These are phyloP conservation scores for Backusella westeae DNA, from an alignment of 192 early-diverging fungal genomes.

Conservation along the genomic window DNA sequence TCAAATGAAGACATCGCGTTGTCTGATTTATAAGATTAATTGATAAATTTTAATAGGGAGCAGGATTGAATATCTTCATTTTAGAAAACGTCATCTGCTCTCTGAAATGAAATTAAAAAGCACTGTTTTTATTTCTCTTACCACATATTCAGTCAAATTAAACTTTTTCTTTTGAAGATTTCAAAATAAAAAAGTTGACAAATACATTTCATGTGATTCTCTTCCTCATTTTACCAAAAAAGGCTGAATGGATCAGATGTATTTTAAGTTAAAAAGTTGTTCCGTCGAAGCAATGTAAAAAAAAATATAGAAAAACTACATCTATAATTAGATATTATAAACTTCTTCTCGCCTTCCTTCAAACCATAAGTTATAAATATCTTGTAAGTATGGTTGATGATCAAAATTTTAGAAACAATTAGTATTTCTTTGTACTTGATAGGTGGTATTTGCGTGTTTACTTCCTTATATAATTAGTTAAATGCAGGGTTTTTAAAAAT, in stretches of 20 bases:
- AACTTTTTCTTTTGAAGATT: neutral
- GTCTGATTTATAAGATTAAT: too few relatives aligned
- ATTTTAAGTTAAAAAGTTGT: neutral
- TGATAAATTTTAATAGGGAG: too few relatives aligned
- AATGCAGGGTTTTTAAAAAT: neutral
- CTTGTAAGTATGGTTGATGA: too few relatives aligned
- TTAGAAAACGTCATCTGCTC: too few relatives aligned
- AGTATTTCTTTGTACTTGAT: too few relatives aligned
- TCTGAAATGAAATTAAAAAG: neutral
- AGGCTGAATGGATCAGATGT: neutral
- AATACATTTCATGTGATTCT: neutral
- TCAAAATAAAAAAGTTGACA: neutral
- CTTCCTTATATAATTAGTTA: too few relatives aligned
- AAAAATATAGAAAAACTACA: neutral
- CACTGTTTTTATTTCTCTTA: neutral
- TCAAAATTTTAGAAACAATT: too few relatives aligned
- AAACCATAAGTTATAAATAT: too few relatives aligned
- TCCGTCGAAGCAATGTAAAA: neutral
- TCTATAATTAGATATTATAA: neutral
- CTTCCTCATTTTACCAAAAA: neutral
- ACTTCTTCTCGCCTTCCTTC: neutral
- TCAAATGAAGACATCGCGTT: too few relatives aligned
- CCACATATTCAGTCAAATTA: neutral
- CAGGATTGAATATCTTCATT: too few relatives aligned
- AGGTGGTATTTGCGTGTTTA: too few relatives aligned